phyloP scores from a whole-genome alignment of 441 rosid species.

The Dalechampia spathulata region DNA sequence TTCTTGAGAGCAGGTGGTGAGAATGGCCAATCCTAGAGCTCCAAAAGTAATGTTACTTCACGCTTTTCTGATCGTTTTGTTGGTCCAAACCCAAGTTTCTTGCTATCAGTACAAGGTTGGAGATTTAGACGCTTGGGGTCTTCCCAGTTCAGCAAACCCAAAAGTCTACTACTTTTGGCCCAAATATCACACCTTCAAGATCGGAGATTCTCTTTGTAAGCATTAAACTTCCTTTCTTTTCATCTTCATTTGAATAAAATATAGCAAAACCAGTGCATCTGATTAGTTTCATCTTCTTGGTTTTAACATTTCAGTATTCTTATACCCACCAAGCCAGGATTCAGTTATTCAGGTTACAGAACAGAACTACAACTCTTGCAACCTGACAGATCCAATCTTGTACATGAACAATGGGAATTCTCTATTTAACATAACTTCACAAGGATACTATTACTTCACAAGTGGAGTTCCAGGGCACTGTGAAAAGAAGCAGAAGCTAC shows the following conservation, averaged over 20 bases:
- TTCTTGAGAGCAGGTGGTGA: constrained; percentile 6
- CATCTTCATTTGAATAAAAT: too few relatives aligned
- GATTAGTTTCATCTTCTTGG: background rate
- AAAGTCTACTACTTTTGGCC: constrained; percentile 69
- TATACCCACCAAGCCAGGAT: constrained; percentile 98
- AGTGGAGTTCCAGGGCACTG: constrained; percentile 77
- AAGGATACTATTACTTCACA: constrained; percentile 67
- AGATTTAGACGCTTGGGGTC: constrained; percentile 79
- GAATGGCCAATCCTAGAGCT: constrained; percentile 32
- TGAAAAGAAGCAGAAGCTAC: constrained; percentile 76
- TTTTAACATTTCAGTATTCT: constrained; percentile 48
- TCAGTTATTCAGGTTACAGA: constrained; percentile 76
- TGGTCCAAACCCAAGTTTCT: constrained; percentile 38
- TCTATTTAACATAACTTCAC: constrained; percentile 65
- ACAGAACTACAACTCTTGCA: constrained; percentile 55
- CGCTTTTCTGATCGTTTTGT: constrained; percentile 35
- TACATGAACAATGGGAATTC: constrained; percentile 91
- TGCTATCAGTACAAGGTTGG: constrained; percentile 76
- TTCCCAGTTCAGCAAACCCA: constrained; percentile 55
- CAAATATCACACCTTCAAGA: constrained; percentile 44
- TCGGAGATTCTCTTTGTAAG: constrained; percentile 90
- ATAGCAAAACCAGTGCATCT: background rate
- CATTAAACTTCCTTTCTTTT: constrained; percentile 7
- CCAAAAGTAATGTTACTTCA: constrained; percentile 17
- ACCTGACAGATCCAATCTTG: constrained; percentile 74